These are phyloP conservation scores for Lactifluus pinguis DNA, from an alignment of 768 basidiomycete species.

Conservation along the genomic window DNA sequence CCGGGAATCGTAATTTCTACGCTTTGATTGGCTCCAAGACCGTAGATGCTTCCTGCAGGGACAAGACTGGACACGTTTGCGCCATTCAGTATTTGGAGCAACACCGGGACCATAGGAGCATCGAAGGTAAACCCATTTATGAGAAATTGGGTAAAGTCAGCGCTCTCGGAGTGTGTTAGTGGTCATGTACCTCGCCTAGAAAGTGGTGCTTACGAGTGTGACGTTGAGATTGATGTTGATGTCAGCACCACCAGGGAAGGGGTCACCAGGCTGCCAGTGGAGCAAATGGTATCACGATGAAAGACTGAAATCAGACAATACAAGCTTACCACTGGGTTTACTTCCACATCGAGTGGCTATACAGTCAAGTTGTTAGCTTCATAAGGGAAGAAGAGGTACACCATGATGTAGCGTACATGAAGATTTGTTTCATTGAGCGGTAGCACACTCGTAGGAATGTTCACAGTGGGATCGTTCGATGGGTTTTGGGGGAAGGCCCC, in stretches of 20 bases:
- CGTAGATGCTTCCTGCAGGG: slow-evolving; percentile 38
- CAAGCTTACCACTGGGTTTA: not conserved
- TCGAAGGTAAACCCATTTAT: slow-evolving; percentile 31
- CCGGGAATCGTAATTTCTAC: slow-evolving; percentile 32
- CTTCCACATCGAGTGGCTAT: not conserved
- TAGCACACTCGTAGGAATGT: not conserved
- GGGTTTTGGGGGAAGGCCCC: not conserved
- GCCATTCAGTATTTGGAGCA: slow-evolving; percentile 52
- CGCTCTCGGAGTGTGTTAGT: not conserved
- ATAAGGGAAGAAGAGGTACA: not conserved
- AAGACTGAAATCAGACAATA: not conserved
- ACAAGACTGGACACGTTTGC: slow-evolving; percentile 38
- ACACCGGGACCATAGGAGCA: slow-evolving; percentile 38
- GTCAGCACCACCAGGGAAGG: no score
- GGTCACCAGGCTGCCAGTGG: not conserved
- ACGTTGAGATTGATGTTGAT: no score
- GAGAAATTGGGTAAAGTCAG: slow-evolving; percentile 19
- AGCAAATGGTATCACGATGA: no score
- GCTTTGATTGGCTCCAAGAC: slow-evolving; percentile 35
- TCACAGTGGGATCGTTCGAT: not conserved
- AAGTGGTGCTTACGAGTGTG: no score
- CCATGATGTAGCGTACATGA: not conserved
- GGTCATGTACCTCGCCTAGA: not conserved
- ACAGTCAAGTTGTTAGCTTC: not conserved
- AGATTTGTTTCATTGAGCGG: slow-evolving; percentile 1